Percentiles rank a stretch among this genome's conserved stretches.
Conservation (phyloP, 257 asterid species). For the Przewalskia tangutica region DNA sequence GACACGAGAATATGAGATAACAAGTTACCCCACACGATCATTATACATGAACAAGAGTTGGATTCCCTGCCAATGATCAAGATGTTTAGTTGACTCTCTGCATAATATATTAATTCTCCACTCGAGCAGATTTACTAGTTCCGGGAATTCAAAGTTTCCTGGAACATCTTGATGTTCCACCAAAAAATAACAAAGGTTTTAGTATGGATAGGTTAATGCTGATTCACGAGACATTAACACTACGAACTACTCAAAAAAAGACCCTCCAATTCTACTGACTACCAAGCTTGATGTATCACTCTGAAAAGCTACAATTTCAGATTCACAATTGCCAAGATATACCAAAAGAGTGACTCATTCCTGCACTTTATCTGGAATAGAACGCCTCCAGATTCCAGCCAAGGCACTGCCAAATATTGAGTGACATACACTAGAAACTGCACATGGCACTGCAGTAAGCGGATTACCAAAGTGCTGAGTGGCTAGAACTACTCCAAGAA, state of each 20-base stretch:
- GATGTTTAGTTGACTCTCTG: neutral
- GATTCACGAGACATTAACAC: neutral
- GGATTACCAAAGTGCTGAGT: constrained; percentile 87
- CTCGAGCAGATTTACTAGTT: neutral
- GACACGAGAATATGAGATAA: neutral
- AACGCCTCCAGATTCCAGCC: constrained; percentile 81
- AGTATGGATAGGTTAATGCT: neutral
- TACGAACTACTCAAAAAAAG: neutral
- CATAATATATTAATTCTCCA: neutral
- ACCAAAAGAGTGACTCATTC: neutral
- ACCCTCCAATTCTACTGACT: neutral
- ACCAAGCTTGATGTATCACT: neutral
- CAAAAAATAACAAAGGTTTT: too few relatives aligned
- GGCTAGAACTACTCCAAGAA: constrained; percentile 92
- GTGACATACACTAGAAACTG: constrained; percentile 93
- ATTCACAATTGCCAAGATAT: neutral
- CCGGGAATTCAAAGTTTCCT: neutral
- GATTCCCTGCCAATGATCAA: constrained; percentile 5
- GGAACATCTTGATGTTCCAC: neutral
- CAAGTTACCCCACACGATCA: constrained; percentile 5
- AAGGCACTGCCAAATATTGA: constrained; percentile 75
- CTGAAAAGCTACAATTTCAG: neutral
- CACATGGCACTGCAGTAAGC: constrained; percentile 83
- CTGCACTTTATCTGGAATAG: constrained; percentile 12
- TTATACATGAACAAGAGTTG: neutral